Percentiles rank a stretch among this genome's conserved stretches.
Conservation (phyloP, 1,284 basidiomycete genomes). For the Malassezia arunalokei region DNA sequence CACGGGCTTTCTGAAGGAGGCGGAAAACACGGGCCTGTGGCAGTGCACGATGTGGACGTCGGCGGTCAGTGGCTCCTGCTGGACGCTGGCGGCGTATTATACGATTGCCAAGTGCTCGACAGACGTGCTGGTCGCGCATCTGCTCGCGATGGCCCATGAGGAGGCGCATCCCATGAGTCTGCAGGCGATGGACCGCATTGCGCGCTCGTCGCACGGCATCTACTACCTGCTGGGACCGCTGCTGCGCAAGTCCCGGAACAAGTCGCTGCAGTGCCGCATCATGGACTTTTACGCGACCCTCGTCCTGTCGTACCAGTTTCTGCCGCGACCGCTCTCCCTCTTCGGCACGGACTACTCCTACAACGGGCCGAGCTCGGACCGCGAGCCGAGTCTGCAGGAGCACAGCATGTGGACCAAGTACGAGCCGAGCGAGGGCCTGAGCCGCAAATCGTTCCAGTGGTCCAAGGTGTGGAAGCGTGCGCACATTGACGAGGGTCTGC, state of each 20-base stretch:
- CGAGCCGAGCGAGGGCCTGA: slow-evolving; percentile 25
- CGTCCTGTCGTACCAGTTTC: slow-evolving; percentile 29
- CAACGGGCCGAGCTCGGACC: slow-evolving; percentile 1
- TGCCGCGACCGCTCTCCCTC: slow-evolving; percentile 20
- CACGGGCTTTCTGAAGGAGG: slow-evolving; percentile 29
- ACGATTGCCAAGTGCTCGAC: slow-evolving; percentile 26
- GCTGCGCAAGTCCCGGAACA: slow-evolving; percentile 29
- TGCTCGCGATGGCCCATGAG: slow-evolving; percentile 29
- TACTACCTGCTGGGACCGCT: slow-evolving; percentile 40
- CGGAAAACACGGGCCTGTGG: slow-evolving; percentile 36
- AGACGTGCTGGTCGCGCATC: slow-evolving; percentile 25
- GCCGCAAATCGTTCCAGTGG: slow-evolving; percentile 35
- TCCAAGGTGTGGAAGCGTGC: slow-evolving; percentile 32
- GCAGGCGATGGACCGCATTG: slow-evolving; percentile 33
- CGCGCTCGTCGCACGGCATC: slow-evolving; percentile 27
- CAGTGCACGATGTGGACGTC: slow-evolving; percentile 35
- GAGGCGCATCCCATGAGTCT: slow-evolving; percentile 37
- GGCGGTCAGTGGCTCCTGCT: slow-evolving; percentile 45
- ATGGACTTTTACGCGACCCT: slow-evolving; percentile 44
- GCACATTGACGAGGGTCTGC: slow-evolving; percentile 16
- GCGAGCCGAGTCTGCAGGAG: background rate
- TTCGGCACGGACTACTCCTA: slow-evolving; percentile 15
- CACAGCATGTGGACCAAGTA: slow-evolving; percentile 8
- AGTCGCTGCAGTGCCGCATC: slow-evolving; percentile 32
- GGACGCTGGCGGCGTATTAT: slow-evolving; percentile 40